Conservation (phyloP, 768 basidiomycete species). For the Podaxis rugospora region DNA sequence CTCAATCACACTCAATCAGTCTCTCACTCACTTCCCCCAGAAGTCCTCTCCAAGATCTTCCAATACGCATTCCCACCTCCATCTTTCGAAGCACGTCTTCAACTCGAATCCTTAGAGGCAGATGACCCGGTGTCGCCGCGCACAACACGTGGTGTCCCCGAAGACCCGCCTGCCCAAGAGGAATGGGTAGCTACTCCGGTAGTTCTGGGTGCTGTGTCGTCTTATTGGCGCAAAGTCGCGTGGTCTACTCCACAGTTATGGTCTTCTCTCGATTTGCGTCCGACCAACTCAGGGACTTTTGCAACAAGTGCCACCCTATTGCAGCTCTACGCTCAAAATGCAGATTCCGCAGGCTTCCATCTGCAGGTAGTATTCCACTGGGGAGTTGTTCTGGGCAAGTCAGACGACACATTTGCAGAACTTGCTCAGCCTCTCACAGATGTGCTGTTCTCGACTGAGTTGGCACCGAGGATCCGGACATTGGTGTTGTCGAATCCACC, state of each 20-base stretch:
- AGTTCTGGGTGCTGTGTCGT: neutral
- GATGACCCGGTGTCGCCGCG: neutral
- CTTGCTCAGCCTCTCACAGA: neutral
- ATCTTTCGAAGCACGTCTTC: neutral
- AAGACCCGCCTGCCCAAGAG: neutral
- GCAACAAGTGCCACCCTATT: neutral
- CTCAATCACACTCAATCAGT: neutral
- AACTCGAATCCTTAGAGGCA: neutral
- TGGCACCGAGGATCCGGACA: too few relatives aligned
- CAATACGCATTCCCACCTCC: neutral
- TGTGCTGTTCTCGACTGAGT: too few relatives aligned
- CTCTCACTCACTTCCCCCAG: neutral
- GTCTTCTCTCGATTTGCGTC: neutral
- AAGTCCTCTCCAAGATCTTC: neutral
- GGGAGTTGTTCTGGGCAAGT: neutral
- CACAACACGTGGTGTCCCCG: neutral
- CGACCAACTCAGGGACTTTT: neutral
- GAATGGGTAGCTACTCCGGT: neutral
- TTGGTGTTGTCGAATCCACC: neutral
- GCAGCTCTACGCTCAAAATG: neutral
- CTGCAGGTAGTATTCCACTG: neutral
- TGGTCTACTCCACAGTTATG: neutral
- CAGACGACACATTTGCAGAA: neutral
- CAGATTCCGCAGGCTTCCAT: neutral
- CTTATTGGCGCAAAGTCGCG: conserved; percentile 1